Evolutionary conservation across 2,329 filamentous ascomycete genomes (phyloP), one percentile per base, ranked within the genome.

Genomic region (Sarocladium kiliense): DNA sequence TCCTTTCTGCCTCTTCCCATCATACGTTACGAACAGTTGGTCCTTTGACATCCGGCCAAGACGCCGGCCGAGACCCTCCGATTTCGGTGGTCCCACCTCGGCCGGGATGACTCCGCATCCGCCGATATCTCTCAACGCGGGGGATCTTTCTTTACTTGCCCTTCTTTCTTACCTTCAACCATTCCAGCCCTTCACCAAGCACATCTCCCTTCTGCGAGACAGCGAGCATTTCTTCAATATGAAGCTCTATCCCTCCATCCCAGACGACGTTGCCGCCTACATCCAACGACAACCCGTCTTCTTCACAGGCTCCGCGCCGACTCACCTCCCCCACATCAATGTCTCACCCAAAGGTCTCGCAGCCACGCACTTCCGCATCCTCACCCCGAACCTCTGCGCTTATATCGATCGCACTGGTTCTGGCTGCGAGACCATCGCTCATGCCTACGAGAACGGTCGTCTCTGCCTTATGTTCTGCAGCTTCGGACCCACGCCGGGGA

Each of bases 321-420:
- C 84, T 25, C 77, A 78, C n/a, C 85, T 81, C 19, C 70, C 74
- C 2, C 88, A 92, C 71, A 76, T 92, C 73, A 92, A 92, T 64
- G 72, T 91, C 55, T 91, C 87, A 0, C 87, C 89, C 50, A 91
- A 92, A 69, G 88, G 88, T 50, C 77, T 86, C 21, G 74, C 82
- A 0, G 75, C 79, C 18, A 72, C 78, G n/a, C 84, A 84, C 26
- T 83, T 89, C 62, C 76, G 80, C 30, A 74, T 89, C 54, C 72
- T 88, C 54, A 70, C 72, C 9, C 75, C 79, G 27, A 86, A 78
- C 58, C 73, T 74, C n/a, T 80, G 78, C 56, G 85, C 82, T 25
- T 92, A 91, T 65, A 76, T 91, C 55, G 88, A 92, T 65, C 80
- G 85, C 58, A 90, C 85, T 1, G 89, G 88, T 27, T 88, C 85